Evolutionary conservation across 2,329 filamentous ascomycete species (phyloP), one percentile per base, ranked within the genome.

Genomic region (Pseudogymnoascus destructans): DNA sequence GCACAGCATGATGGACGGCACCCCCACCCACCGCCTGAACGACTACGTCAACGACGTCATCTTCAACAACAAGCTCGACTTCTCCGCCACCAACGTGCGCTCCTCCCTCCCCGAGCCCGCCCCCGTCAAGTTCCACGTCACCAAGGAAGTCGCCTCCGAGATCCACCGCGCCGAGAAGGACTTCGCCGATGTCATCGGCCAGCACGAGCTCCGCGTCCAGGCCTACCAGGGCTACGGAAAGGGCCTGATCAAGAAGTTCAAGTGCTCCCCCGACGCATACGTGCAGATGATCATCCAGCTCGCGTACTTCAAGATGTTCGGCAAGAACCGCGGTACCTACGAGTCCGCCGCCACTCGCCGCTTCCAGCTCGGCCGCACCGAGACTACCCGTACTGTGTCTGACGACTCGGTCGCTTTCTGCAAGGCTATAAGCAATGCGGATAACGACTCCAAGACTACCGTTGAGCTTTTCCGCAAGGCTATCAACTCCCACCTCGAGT

Each of bases 1-100:
- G 75, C 93, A 98, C 79, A 95, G 88, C 67, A 97, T 98, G 93
- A 98, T 98, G 95, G 93, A 98, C 70, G 93, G 95, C 63, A 98
- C 93, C 5, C 91, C 95, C 1, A 98, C 95, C 2, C 93, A 97
- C 74, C 86, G 95, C 46, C 80, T 98, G 13, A 98, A 96, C 72
- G 93, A 98, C 78, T 93, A 90, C 69, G 80, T 95, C 70, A 95
- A 92, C 75, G 84, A 87, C 70, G 80, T 88, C 68, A 96, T 97
- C 72, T 91, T 95, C 74, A 85, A 86, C 75, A 92, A 95, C 75
- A 95, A 93, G 71, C 83, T 98, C 60, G 90, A 96, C 73, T 88
- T 96, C 69, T 86, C 86, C 61, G 81, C 90, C 70, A 80, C 89
- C 6, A 75, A 76, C 35, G 73, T 95, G 61, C 89, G 93, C 67